These are phyloP conservation scores for Tillandsia leiboldiana DNA, from an alignment of 176 grass and related monocot species.

Conservation along the genomic window DNA sequence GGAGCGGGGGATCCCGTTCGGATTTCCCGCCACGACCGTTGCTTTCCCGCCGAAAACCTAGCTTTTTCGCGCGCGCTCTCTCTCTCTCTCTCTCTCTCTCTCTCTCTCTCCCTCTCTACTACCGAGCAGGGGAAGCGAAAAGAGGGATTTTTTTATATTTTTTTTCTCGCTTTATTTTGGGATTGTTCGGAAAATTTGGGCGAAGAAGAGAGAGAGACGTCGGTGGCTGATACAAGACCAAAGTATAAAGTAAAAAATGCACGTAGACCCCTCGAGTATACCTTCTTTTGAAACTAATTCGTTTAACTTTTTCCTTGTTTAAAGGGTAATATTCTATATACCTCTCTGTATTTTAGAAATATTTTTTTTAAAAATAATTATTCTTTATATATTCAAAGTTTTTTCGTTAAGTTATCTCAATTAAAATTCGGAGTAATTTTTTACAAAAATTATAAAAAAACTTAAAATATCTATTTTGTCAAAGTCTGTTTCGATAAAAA, in stretches of 20 bases:
- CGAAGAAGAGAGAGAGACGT: conserved; percentile 7
- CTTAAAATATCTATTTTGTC: no score
- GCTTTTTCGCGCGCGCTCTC: not conserved
- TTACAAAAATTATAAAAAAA: no score
- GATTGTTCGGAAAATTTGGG: conserved; percentile 11
- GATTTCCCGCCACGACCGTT: conserved; percentile 1
- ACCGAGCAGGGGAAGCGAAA: conserved; percentile 6
- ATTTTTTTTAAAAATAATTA: no score
- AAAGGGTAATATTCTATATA: no score
- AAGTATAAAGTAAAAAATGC: not conserved
- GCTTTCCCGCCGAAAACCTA: not conserved
- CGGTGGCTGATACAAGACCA: not conserved
- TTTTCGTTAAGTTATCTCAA: no score
- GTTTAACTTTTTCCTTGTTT: no score
- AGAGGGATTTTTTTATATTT: conserved; percentile 6
- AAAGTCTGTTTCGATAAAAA: no score
- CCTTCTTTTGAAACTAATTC: no score
- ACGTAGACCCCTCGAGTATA: not conserved
- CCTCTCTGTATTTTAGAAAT: no score
- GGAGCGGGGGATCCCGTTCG: not conserved
- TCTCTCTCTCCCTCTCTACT: not conserved
- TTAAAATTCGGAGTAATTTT: no score
- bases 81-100: not conserved
- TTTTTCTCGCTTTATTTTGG: conserved; percentile 8
- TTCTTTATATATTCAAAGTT: no score